Evolutionary conservation across 78 protist genomes (phyloP).

Genomic region (Dictyostelium capitatum): DNA sequence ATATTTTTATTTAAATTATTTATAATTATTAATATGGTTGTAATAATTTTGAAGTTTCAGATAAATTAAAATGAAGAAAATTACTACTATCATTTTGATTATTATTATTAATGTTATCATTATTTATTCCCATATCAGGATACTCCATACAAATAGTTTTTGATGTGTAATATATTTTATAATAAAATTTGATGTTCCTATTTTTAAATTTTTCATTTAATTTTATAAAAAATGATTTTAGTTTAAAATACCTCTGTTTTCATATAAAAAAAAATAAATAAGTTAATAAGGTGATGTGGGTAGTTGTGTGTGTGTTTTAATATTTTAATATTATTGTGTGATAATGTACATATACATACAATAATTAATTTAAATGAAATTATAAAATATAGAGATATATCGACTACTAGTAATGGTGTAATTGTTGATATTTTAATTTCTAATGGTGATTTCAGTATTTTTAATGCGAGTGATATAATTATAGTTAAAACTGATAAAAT

Average conservation of each 20-base stretch:
- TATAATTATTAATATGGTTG: too few species aligned
- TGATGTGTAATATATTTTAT: background rate
- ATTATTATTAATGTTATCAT: background rate
- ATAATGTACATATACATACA: background rate
- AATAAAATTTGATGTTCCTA: background rate
- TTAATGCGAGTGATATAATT: background rate
- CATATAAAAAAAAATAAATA: background rate
- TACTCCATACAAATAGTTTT: slow-evolving; percentile 7
- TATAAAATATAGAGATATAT: background rate
- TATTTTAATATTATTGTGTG: background rate
- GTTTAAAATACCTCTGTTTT: background rate
- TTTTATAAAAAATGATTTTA: background rate
- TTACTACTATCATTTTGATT: too few species aligned
- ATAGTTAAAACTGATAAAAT: background rate
- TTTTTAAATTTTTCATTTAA: slow-evolving; percentile 2
- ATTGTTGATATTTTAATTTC: background rate
- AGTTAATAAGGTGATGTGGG: too few species aligned
- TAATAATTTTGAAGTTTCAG: too few species aligned
- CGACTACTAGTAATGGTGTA: background rate
- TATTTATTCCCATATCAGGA: background rate
- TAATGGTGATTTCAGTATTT: background rate
- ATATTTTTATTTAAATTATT: too few species aligned
- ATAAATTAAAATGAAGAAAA: too few species aligned
- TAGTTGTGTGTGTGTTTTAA: background rate
- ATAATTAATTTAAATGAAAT: background rate